Evolutionary conservation across 345 rosid genomes (phyloP), one percentile per base, ranked within the genome.

Genomic region (Gossypioides kirkii): DNA sequence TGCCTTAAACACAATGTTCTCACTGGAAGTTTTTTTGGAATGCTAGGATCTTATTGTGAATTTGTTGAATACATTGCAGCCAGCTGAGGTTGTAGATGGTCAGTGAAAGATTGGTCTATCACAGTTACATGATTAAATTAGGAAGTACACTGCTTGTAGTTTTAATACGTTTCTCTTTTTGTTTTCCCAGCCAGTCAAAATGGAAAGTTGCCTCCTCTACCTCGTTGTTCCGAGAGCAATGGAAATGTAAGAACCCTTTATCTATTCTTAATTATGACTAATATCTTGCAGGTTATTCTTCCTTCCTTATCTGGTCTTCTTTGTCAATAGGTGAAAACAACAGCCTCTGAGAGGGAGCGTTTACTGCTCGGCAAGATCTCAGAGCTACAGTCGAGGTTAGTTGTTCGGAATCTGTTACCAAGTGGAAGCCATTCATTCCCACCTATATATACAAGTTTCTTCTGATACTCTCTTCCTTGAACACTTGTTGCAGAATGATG

Each of bases 161-260:
- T 3, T 1, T 49, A 28, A 68, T 68, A 12, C 9, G 10, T 18
- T n/a, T 53, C 41, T 46, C 20, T 52, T 43, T 43, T 23, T 11
- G 63, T 81, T 82, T 58, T 65, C 22, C 53, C 89, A 93, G 96
- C 77, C 62, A 69, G 81, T 74, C 98, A 86, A 80, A 90, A 87
- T 70, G 97, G 98, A 70, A 96, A 93, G 84, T 86, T 91, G 84
- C 97, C 93, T 22, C 90, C 87, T 0, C 79, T 87, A 72, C 89
- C 97, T 74, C 95, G 83, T 58, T 46, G 76, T 69, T 61, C 82
- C 14, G 99, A 93, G 80, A 90, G 74, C 78, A 93, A 87, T 82
- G 98, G 91, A 82, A 86, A 47, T 61, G 97, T 95, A 78, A 85
- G 91, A 70, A 60, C 32, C 16, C 49, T 74, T 81, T 54, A 2